Percentiles rank a stretch among this genome's conserved stretches.
These are phyloP conservation scores for Novymonas esmeraldas DNA, from an alignment of 208 protist species.

Conservation along the genomic window DNA sequence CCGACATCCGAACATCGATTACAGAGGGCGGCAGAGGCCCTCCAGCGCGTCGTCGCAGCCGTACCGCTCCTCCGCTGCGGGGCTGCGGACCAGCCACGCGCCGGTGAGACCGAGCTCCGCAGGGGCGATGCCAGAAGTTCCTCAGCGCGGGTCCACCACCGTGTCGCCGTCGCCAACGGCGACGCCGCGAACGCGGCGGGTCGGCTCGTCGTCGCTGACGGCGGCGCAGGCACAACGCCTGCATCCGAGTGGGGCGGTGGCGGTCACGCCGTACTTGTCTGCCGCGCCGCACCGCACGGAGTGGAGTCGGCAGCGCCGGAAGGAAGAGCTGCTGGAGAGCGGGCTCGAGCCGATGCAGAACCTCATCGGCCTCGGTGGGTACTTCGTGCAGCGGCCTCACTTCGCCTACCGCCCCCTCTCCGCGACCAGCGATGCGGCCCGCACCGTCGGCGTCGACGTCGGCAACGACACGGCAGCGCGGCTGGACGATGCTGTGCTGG, in stretches of 20 bases:
- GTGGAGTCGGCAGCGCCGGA: slow-evolving; percentile 18
- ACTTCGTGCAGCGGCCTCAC: slow-evolving; percentile 21
- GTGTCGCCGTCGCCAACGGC: neutral
- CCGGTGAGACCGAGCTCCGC: neutral
- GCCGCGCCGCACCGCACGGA: neutral
- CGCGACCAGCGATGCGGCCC: neutral
- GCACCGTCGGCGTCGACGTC: neutral
- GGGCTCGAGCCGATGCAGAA: slow-evolving; percentile 32
- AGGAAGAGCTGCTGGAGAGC: slow-evolving; percentile 21
- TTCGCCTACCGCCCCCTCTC: slow-evolving; percentile 23
- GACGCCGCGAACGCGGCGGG: no score
- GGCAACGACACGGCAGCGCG: neutral
- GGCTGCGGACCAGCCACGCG: no score
- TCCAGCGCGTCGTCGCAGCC: neutral
- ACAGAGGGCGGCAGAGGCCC: neutral
- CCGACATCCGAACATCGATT: slow-evolving; percentile 3
- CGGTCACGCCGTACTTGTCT: neutral
- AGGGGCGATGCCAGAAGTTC: neutral
- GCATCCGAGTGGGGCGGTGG: neutral
- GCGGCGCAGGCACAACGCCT: neutral
- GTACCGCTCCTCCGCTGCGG: no score
- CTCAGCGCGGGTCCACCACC: neutral
- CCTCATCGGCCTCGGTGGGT: slow-evolving; percentile 28
- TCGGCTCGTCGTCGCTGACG: neutral
- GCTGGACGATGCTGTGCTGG: neutral